Evolutionary conservation across 1,139 yeast species (phyloP).

Genomic region (Protomyces macrosporus): DNA sequence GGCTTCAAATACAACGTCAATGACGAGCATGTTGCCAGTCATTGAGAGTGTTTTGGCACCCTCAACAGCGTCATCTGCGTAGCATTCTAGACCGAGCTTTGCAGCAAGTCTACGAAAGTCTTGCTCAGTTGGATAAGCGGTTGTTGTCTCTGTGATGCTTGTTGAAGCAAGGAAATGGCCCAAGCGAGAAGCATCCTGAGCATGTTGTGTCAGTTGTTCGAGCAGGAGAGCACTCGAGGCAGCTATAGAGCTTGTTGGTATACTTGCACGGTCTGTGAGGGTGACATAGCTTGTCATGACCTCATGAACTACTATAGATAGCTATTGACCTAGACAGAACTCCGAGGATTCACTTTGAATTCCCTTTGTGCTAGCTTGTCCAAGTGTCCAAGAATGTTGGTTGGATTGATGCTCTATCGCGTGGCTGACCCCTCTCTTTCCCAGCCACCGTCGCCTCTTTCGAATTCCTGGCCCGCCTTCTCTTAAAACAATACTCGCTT

Average conservation of each 20-base stretch:
- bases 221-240: background rate
- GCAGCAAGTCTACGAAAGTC: background rate
- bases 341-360: no score
- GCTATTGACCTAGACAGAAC: no score
- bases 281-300: background rate
- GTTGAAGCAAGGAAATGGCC: background rate
- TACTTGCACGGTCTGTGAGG: background rate
- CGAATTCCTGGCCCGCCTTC: no score
- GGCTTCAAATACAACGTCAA: conserved; percentile 7
- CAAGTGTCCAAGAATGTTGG: no score
- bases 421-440: no score
- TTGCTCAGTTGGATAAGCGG: background rate
- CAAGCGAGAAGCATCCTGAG: background rate
- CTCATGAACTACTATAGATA: no score
- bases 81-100: conserved; percentile 13
- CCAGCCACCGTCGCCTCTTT: no score
- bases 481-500: no score
- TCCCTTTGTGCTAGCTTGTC: no score
- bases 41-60: conserved; percentile 11
- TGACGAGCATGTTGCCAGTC: conserved; percentile 21
- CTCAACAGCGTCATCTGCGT: conserved; percentile 4
- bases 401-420: no score
- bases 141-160: background rate
- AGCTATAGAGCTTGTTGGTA: background rate
- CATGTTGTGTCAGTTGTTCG: background rate